phyloP scores from a whole-genome alignment of 2,329 filamentous ascomycete species.

The Phialophora chinensis region DNA sequence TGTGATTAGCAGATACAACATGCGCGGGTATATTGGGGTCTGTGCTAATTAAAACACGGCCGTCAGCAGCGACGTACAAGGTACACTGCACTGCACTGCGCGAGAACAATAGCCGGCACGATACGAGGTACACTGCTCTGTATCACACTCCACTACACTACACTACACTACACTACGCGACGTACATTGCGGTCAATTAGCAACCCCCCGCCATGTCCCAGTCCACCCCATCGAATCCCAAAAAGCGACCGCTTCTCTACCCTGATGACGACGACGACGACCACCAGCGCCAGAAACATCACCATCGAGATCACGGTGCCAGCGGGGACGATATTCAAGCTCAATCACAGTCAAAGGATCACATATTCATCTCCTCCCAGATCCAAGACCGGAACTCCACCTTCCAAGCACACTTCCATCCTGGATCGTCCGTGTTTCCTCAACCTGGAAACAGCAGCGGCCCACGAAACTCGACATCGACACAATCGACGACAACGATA shows the following conservation, averaged over 20 bases:
- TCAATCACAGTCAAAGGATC: background rate
- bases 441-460: background rate
- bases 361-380: conserved; percentile 52
- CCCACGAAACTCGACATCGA: too few species aligned
- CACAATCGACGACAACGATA: conserved; percentile 37
- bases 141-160: too few species aligned
- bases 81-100: too few species aligned
- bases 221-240: conserved; percentile 20
- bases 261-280: background rate
- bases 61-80: too few species aligned
- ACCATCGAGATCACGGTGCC: background rate
- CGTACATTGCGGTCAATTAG: too few species aligned
- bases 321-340: background rate
- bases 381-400: conserved; percentile 59
- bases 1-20: too few species aligned
- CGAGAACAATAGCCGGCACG: too few species aligned
- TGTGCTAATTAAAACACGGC: too few species aligned
- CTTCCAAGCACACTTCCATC: conserved; percentile 59
- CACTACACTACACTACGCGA: too few species aligned
- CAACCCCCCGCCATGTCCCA: background rate
- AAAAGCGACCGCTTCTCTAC: background rate
- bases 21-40: too few species aligned
- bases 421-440: conserved; percentile 32
- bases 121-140: too few species aligned
- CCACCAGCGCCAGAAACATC: background rate